These are phyloP conservation scores for Babesia gibsoni DNA, from an alignment of 169 alveolate genomes.

Conservation along the genomic window DNA sequence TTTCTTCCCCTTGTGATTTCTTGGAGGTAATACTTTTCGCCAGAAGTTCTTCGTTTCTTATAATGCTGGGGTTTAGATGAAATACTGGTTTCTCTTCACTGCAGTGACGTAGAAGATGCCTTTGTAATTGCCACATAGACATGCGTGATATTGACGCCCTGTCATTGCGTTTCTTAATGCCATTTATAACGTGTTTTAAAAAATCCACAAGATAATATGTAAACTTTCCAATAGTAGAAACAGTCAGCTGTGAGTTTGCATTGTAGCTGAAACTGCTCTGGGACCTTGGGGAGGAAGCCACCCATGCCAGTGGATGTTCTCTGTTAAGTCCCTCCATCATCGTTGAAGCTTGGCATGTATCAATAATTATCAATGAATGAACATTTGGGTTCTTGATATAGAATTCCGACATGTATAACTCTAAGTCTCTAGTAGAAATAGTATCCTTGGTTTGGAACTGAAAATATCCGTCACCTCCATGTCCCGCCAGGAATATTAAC, in stretches of 20 bases:
- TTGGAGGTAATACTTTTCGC: neutral
- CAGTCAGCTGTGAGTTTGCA: constrained; percentile 70
- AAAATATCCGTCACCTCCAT: constrained; percentile 76
- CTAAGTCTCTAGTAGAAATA: constrained; percentile 67
- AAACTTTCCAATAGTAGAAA: constrained; percentile 73
- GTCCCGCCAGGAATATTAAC: constrained; percentile 74
- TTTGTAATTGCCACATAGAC: constrained; percentile 37
- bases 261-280: constrained; percentile 68
- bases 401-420: constrained; percentile 63
- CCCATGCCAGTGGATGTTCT: constrained; percentile 61
- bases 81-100: constrained; percentile 33
- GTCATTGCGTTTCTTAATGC: constrained; percentile 34
- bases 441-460: constrained; percentile 73
- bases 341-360: constrained; percentile 76
- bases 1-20: neutral
- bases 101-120: constrained; percentile 39
- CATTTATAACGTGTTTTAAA: constrained; percentile 47
- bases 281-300: constrained; percentile 68
- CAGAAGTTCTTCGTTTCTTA: neutral
- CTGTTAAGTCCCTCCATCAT: constrained; percentile 52
- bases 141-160: constrained; percentile 52
- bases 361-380: constrained; percentile 61
- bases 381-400: constrained; percentile 65
- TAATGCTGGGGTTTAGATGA: constrained; percentile 16
- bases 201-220: constrained; percentile 61